These are phyloP conservation scores for Astragalus glycyphyllos DNA, from an alignment of 306 rosid genomes.

Conservation along the genomic window DNA sequence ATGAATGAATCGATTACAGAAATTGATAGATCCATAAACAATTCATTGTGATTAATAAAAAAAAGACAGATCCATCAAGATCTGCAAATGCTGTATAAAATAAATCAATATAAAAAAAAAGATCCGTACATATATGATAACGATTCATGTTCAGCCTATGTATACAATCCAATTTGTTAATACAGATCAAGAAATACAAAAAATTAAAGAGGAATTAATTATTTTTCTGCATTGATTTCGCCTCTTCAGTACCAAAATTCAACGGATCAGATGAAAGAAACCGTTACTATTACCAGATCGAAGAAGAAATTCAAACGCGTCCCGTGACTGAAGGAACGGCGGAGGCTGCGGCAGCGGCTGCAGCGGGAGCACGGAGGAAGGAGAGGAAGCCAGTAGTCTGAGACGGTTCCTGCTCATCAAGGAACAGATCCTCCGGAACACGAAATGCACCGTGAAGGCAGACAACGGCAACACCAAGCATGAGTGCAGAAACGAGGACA, in stretches of 20 bases:
- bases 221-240: constrained; percentile 15
- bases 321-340: constrained; percentile 53
- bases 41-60: too few relatives aligned
- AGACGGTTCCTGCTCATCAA: constrained; percentile 67
- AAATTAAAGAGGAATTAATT: constrained; percentile 14
- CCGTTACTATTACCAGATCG: constrained; percentile 27
- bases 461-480: constrained; percentile 65
- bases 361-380: constrained; percentile 67
- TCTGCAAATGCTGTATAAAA: constrained; percentile 27
- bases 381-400: constrained; percentile 69
- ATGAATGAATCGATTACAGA: constrained; percentile 11
- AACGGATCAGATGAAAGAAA: constrained; percentile 39
- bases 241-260: constrained; percentile 28
- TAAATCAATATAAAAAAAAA: constrained; percentile 38
- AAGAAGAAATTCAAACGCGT: constrained; percentile 50
- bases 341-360: constrained; percentile 55
- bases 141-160: constrained; percentile 40
- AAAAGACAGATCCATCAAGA: constrained; percentile 47
- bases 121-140: constrained; percentile 49
- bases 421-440: constrained; percentile 87
- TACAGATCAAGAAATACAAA: not conserved
- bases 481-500: constrained; percentile 68
- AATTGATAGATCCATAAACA: constrained; percentile 49
- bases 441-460: constrained; percentile 83
- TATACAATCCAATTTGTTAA: constrained; percentile 36